Evolutionary conservation across 192 early-diverging fungal species (phyloP).

Genomic region (Coemansia sp.): DNA sequence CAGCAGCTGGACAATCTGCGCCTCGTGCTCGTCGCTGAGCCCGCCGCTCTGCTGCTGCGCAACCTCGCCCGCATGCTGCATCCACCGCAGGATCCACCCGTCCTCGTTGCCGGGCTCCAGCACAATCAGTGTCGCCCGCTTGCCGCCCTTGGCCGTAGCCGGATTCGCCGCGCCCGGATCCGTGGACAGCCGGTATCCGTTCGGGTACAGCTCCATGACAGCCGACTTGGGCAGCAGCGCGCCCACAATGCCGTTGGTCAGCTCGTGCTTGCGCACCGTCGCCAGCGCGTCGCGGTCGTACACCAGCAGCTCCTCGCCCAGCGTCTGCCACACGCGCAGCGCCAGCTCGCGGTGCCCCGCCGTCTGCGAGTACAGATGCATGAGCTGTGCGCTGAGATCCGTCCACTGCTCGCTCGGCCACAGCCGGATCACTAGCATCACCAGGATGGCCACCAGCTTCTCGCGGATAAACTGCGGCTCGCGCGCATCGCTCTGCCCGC

Average conservation of each 20-base stretch:
- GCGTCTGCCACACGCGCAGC: conserved; percentile 35
- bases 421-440: conserved; percentile 28
- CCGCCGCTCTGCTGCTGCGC: not conserved
- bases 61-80: conserved; percentile 3
- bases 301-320: conserved; percentile 48
- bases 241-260: conserved; percentile 40
- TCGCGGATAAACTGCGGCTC: conserved; percentile 29
- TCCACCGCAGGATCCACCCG: conserved; percentile 40
- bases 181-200: conserved; percentile 24
- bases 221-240: conserved; percentile 25
- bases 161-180: not conserved
- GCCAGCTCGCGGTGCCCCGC: conserved; percentile 17
- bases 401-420: conserved; percentile 36
- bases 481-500: not conserved
- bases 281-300: conserved; percentile 37
- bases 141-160: not conserved
- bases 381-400: conserved; percentile 28
- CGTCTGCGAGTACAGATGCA: conserved; percentile 18
- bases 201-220: conserved; percentile 32
- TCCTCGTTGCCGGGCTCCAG: conserved; percentile 39
- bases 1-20: conserved; percentile 1
- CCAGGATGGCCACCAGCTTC: conserved; percentile 33
- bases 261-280: conserved; percentile 28
- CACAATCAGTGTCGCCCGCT: conserved; percentile 18
- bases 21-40: conserved; percentile 8